Percentiles rank a stretch among this genome's conserved stretches.
These are phyloP conservation scores for Dysphania ambrosioides DNA, from an alignment of 148 eudicot genomes.

Conservation along the genomic window DNA sequence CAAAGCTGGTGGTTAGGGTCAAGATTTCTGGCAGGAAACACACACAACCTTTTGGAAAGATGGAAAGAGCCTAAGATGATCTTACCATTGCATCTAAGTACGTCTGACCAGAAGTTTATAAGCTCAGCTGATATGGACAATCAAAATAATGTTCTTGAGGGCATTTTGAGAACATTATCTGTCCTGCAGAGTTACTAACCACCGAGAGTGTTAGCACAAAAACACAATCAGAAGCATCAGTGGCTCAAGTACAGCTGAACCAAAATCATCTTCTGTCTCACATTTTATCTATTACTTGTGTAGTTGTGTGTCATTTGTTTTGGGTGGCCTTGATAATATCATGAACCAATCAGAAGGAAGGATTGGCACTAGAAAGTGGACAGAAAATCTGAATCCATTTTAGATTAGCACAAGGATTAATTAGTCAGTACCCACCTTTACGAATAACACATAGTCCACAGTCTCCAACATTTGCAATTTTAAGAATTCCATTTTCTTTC, in stretches of 20 bases:
- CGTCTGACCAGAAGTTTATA: constrained; percentile 73
- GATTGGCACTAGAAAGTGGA: background rate
- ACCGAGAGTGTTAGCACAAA: constrained; percentile 13
- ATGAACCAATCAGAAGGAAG: background rate
- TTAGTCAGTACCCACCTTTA: constrained; percentile 46
- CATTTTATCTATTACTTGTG: background rate
- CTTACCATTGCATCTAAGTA: constrained; percentile 84
- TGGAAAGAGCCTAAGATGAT: too few species aligned
- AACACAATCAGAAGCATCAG: background rate
- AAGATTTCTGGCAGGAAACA: too few species aligned
- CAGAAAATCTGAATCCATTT: background rate
- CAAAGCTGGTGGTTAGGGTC: background rate
- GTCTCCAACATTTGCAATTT: constrained; percentile 89
- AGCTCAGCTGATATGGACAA: constrained; percentile 95
- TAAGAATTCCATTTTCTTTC: constrained; percentile 69
- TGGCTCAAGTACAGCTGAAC: background rate
- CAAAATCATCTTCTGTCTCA: background rate
- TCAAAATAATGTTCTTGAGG: constrained; percentile 96
- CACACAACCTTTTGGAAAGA: too few species aligned
- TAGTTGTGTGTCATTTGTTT: background rate
- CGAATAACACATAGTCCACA: constrained; percentile 87
- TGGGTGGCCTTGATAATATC: background rate
- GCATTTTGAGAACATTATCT: constrained; percentile 64
- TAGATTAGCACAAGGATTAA: background rate
- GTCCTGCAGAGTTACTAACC: too few species aligned